A percentile compares a stretch with the other conserved stretches of the same genome.
phyloP scores from a whole-genome alignment of 2,329 filamentous ascomycete species.

The Huntiella savannae region DNA sequence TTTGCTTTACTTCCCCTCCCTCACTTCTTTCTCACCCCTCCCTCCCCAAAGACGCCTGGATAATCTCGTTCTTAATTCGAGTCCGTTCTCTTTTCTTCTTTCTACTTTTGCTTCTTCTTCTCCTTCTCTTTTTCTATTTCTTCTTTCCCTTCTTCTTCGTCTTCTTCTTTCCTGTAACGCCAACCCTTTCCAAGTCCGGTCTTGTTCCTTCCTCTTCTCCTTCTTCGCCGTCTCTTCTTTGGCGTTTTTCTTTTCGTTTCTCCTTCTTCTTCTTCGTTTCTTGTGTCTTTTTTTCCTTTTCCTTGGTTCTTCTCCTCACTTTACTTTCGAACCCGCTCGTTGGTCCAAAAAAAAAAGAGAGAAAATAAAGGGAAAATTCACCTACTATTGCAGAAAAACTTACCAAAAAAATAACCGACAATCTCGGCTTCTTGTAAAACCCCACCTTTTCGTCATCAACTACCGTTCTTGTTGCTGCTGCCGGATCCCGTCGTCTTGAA shows the following conservation, averaged over 20 bases:
- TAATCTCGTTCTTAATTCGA: not conserved
- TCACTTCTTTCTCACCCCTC: conserved; percentile 8
- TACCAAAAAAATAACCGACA: too few species aligned
- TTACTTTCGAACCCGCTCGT: conserved; percentile 1
- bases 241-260: conserved; percentile 5
- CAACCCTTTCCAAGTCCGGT: conserved; percentile 4
- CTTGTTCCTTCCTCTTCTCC: conserved; percentile 6
- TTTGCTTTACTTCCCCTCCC: too few species aligned
- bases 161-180: conserved; percentile 6
- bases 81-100: conserved; percentile 5
- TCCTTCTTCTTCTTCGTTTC: conserved; percentile 8
- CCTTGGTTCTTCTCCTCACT: conserved; percentile 8
- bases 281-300: conserved; percentile 9
- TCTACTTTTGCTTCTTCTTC: not conserved
- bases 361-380: too few species aligned
- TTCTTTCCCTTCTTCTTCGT: conserved; percentile 5
- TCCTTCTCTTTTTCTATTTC: conserved; percentile 4
- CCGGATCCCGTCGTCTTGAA: too few species aligned
- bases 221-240: not conserved
- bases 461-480: too few species aligned
- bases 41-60: not conserved
- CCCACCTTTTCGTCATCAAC: too few species aligned
- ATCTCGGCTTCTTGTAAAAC: too few species aligned
- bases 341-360: not conserved
- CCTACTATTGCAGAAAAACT: too few species aligned